Base-by-base conservation (phyloP, 192 early-diverging fungal species). In the Coemansia sp. region DNA sequence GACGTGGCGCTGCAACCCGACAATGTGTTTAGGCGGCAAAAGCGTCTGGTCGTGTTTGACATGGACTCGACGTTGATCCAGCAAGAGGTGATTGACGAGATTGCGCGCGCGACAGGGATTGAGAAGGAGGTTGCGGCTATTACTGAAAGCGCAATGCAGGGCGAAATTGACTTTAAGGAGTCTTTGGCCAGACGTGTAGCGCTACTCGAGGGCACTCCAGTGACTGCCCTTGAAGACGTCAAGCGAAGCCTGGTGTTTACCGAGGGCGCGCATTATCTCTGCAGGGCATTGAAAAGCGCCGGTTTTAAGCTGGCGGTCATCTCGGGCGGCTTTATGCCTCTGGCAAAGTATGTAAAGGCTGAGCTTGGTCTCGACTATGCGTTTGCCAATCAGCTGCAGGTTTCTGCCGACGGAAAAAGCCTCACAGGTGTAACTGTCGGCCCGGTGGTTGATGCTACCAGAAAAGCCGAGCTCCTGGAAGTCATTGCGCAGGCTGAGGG, bases 61-160 rank as follows among this genome's bases (percentile, higher is more conserved):
- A 99, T 99, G 96, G 96, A 99, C 71, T 96, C 93, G 4, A 99
- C 96, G 6, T 67, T 99, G 30, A 99, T 99, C 64, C 89, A 92
- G 73, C 96, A 99, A 73, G 96, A 99, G 58, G 95, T 98, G 23
- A 99, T 99, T 83, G 96, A 99, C 71, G 96, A 99, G 81, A 93
- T 99, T 80, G 96, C 94, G 4, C 80, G 88, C 24, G 80, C 90
- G 61, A 87, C 92, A 12, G 95, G 95, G 44, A 92, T 99, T 41
- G 91, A 95, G 33, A 85, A 90, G 17, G 69, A 95, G 65, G 93
- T 99, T 17, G 85, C 96, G 4, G 85, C 78, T 50, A 98, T 99
- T 53, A 99, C 96, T 4, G 94, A 96, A 75, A 73, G 85, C 33
- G 96, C 96, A 0, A 98, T 95, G 95, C 92, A 92, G 67, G 96